Evolutionary conservation across 176 grass and related monocot species (phyloP).

Genomic region (Musa acuminata): DNA sequence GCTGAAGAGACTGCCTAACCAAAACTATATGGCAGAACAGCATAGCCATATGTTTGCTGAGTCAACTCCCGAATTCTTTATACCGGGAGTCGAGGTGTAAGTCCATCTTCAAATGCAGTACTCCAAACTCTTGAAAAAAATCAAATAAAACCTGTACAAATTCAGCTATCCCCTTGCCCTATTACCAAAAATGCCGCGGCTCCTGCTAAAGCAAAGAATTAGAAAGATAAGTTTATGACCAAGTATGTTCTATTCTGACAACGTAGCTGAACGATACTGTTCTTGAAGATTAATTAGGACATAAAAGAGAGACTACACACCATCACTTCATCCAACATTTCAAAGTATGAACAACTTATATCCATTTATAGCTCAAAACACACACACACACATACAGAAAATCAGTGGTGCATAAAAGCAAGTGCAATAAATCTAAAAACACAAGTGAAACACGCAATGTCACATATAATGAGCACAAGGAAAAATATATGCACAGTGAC

Average conservation of each 20-base stretch:
- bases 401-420: no score
- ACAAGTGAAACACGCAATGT: no score
- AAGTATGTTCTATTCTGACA: background rate
- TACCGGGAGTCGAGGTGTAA: background rate
- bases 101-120: background rate
- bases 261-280: background rate
- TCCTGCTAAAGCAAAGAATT: background rate
- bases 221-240: background rate
- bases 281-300: background rate
- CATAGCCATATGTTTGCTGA: background rate
- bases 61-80: background rate
- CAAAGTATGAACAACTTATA: no score
- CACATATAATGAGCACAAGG: background rate
- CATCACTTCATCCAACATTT: no score
- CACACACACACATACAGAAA: no score
- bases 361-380: no score
- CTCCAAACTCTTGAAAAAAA: background rate
- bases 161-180: background rate
- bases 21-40: slow-evolving; percentile 6
- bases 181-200: background rate
- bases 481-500: background rate
- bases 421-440: no score
- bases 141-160: background rate
- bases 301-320: no score
- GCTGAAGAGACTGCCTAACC: background rate